These are phyloP conservation scores for Entomortierella parvispora DNA, from an alignment of 192 early-diverging fungal species.

Conservation along the genomic window DNA sequence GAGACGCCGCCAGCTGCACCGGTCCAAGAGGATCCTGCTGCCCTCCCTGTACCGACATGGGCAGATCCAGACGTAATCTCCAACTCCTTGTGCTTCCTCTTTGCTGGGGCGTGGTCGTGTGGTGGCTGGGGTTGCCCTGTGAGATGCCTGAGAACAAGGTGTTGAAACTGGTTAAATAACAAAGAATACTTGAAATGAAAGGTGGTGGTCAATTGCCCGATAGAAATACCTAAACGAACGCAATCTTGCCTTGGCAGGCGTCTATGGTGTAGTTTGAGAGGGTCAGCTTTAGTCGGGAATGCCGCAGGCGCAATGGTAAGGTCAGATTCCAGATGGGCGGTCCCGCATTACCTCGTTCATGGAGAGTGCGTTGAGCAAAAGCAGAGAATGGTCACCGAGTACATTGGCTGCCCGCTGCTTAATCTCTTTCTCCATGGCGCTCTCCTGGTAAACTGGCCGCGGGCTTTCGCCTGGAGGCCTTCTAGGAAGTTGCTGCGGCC, in stretches of 20 bases:
- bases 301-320: too few relatives aligned
- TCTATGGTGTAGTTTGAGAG: too few relatives aligned
- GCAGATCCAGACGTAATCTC: neutral
- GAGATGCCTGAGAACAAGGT: conserved; percentile 24
- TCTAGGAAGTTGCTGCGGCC: neutral
- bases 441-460: neutral
- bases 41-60: neutral
- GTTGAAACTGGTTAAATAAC: neutral
- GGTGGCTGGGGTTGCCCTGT: conserved; percentile 41
- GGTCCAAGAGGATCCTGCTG: conserved; percentile 5
- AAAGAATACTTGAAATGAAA: neutral
- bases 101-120: conserved; percentile 20
- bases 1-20: neutral
- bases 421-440: neutral
- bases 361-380: conserved; percentile 32
- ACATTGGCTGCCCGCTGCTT: conserved; percentile 21
- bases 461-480: neutral
- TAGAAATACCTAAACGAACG: conserved; percentile 33
- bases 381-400: conserved; percentile 13
- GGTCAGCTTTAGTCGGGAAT: too few relatives aligned
- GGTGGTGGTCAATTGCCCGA: too few relatives aligned
- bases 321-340: too few relatives aligned
- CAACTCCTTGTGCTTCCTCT: conserved; percentile 13
- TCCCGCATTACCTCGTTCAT: conserved; percentile 53
- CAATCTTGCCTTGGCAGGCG: conserved; percentile 33